A percentile compares a stretch with the other conserved stretches of the same genome.
These are phyloP conservation scores for Lactifluus pinguis DNA, from an alignment of 768 basidiomycete species.

Conservation along the genomic window DNA sequence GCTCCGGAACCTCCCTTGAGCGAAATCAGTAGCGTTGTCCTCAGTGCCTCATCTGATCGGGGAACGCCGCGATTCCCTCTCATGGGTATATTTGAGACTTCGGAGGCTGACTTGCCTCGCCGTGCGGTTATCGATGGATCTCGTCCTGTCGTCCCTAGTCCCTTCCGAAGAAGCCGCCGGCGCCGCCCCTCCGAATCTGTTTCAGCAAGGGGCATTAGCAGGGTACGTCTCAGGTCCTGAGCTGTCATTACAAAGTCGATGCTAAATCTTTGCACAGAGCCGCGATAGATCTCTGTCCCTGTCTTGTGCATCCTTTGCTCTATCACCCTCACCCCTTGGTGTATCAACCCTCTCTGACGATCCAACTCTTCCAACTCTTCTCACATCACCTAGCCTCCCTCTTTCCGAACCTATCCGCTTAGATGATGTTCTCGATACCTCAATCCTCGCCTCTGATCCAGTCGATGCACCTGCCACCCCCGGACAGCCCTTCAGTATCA, in stretches of 20 bases:
- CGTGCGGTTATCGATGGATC: constrained; percentile 21
- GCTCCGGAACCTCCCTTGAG: constrained; percentile 13
- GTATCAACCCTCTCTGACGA: constrained; percentile 18
- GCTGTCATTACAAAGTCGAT: not conserved
- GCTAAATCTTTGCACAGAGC: constrained; percentile 24
- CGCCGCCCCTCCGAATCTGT: constrained; percentile 14
- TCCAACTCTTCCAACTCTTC: constrained; percentile 29
- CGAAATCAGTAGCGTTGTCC: constrained; percentile 16
- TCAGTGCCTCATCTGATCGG: constrained; percentile 16
- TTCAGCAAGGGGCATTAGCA: constrained; percentile 11
- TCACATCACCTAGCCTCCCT: constrained; percentile 26
- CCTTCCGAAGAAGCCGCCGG: constrained; percentile 15
- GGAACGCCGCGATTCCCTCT: constrained; percentile 13
- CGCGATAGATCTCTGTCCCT: constrained; percentile 23
- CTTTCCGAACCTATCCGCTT: constrained; percentile 46
- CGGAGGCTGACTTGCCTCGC: constrained; percentile 1
- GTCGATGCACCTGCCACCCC: constrained; percentile 11
- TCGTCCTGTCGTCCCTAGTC: constrained; percentile 12
- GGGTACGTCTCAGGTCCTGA: constrained; percentile 8
- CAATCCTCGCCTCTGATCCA: constrained; percentile 55
- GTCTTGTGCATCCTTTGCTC: constrained; percentile 28
- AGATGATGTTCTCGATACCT: constrained; percentile 69
- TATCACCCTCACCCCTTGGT: constrained; percentile 24
- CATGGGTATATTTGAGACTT: constrained; percentile 18
- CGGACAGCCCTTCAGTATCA: constrained; percentile 12